These are phyloP conservation scores for Russula dissimulans DNA, from an alignment of 768 basidiomycete genomes.

Conservation along the genomic window DNA sequence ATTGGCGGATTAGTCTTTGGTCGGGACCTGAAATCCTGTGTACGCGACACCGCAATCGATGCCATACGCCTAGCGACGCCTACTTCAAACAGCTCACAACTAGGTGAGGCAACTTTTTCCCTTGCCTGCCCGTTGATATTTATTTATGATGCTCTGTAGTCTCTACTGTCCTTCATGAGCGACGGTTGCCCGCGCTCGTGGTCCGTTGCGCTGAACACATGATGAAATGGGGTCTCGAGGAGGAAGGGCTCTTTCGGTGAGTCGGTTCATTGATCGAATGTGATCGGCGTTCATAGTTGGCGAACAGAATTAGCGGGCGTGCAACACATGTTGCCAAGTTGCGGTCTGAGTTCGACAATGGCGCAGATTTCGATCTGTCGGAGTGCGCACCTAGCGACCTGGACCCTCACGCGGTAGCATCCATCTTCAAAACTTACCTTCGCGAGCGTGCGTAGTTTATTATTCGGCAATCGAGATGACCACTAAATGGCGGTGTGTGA, in stretches of 20 bases:
- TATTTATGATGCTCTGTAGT: slow-evolving; percentile 3
- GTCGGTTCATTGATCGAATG: slow-evolving; percentile 21
- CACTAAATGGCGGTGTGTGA: neutral
- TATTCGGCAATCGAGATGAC: slow-evolving; percentile 7
- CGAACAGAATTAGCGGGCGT: slow-evolving; percentile 67
- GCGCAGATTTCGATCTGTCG: slow-evolving; percentile 79
- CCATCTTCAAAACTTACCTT: slow-evolving; percentile 85
- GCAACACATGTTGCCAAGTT: slow-evolving; percentile 71
- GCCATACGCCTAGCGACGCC: slow-evolving; percentile 15
- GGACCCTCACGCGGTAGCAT: slow-evolving; percentile 91
- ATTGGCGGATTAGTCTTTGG: slow-evolving; percentile 58
- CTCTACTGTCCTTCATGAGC: slow-evolving; percentile 17
- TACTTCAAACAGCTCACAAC: slow-evolving; percentile 2
- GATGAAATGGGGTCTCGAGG: slow-evolving; percentile 72
- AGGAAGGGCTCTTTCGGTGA: slow-evolving; percentile 81
- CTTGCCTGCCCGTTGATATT: slow-evolving; percentile 6
- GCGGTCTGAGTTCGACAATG: slow-evolving; percentile 74
- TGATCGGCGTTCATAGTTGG: neutral
- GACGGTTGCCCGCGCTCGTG: slow-evolving; percentile 60
- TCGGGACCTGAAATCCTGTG: slow-evolving; percentile 44
- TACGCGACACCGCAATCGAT: slow-evolving; percentile 45
- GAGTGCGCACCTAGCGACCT: slow-evolving; percentile 76
- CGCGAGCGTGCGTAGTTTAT: slow-evolving; percentile 66
- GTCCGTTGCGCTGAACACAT: slow-evolving; percentile 79
- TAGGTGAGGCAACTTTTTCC: neutral